Percentiles rank a stretch among this genome's conserved stretches.
phyloP scores from a whole-genome alignment of 106 monocot species.

The Dendrobium chrysotoxum region DNA sequence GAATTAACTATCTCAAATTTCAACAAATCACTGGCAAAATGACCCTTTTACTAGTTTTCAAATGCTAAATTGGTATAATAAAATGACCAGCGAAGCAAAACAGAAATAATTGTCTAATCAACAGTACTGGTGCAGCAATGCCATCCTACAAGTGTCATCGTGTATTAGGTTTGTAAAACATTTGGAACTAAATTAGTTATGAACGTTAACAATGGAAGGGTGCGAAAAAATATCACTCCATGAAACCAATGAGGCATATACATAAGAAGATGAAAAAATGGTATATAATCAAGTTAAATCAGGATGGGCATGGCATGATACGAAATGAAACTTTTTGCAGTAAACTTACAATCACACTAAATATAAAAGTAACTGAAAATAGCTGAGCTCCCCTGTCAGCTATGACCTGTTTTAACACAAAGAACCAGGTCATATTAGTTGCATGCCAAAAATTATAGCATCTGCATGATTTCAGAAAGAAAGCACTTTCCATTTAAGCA shows the following conservation, averaged over 20 bases:
- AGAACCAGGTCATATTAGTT: background rate
- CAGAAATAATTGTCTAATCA: too few relatives aligned
- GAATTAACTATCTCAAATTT: background rate
- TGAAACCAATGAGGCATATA: too few relatives aligned
- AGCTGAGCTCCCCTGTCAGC: slow-evolving; percentile 53
- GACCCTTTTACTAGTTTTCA: background rate
- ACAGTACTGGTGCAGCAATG: too few relatives aligned
- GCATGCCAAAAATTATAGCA: background rate
- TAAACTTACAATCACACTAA: slow-evolving; percentile 45
- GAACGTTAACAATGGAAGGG: too few relatives aligned
- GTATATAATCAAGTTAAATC: too few relatives aligned
- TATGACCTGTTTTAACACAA: slow-evolving; percentile 32
- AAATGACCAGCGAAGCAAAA: background rate
- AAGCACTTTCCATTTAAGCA: background rate
- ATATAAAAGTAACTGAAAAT: slow-evolving; percentile 43
- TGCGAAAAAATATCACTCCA: too few relatives aligned
- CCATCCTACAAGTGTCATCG: background rate
- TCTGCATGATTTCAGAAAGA: slow-evolving; percentile 3
- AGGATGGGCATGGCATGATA: too few relatives aligned
- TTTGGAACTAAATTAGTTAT: background rate
- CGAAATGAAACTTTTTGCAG: background rate
- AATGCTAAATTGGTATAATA: background rate
- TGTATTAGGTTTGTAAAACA: background rate
- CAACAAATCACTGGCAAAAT: background rate
- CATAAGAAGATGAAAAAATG: too few relatives aligned